phyloP scores from a whole-genome alignment of 2,329 filamentous ascomycete genomes.

The Ophiostoma tasmaniense region DNA sequence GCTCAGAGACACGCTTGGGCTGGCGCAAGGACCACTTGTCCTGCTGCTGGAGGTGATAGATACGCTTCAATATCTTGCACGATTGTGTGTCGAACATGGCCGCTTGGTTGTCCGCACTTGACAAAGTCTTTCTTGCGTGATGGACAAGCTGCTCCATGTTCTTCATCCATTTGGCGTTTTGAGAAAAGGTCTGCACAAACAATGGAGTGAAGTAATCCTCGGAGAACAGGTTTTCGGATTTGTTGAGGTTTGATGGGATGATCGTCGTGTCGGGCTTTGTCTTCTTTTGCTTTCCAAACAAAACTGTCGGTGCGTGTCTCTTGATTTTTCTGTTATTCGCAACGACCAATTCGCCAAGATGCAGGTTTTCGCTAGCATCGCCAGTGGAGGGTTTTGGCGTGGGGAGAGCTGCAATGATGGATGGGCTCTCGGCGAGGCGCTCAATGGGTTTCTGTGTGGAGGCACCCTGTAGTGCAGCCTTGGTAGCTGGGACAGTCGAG shows the following conservation, averaged over 20 bases:
- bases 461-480: neutral
- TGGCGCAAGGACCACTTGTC: slow-evolving; percentile 92
- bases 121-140: slow-evolving; percentile 81
- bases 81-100: slow-evolving; percentile 81
- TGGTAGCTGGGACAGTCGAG: neutral
- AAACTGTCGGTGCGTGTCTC: slow-evolving; percentile 19
- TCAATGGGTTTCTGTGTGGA: neutral
- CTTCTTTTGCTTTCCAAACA: slow-evolving; percentile 40
- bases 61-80: slow-evolving; percentile 72
- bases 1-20: slow-evolving; percentile 75
- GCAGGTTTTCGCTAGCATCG: slow-evolving; percentile 15
- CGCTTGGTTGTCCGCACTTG: slow-evolving; percentile 74
- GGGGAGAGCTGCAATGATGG: slow-evolving; percentile 11
- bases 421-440: neutral
- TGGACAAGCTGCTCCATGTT: slow-evolving; percentile 63
- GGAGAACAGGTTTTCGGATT: slow-evolving; percentile 37
- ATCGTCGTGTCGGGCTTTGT: neutral
- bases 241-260: slow-evolving; percentile 44
- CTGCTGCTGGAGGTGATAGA: slow-evolving; percentile 83
- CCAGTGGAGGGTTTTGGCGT: slow-evolving; percentile 18
- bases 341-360: slow-evolving; percentile 11
- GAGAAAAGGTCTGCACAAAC: slow-evolving; percentile 50
- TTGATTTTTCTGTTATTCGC: slow-evolving; percentile 13
- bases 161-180: slow-evolving; percentile 51
- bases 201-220: slow-evolving; percentile 58